These are phyloP conservation scores for Camelina laxa DNA, from an alignment of 345 rosid species.

Conservation along the genomic window DNA sequence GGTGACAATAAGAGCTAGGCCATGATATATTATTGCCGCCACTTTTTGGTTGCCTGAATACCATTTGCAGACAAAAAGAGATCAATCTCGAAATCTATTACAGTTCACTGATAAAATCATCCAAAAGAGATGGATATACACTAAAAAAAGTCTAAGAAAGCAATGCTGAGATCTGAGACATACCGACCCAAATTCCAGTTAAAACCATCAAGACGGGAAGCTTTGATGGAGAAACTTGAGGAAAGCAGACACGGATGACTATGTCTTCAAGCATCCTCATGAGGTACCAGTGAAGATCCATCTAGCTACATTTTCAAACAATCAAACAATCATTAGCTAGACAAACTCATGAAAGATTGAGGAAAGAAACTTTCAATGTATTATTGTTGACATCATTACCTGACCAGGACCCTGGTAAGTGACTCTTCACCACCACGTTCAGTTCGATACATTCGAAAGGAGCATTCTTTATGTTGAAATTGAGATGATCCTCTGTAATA, in stretches of 20 bases:
- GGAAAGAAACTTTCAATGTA: constrained; percentile 23
- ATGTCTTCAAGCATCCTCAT: constrained; percentile 92
- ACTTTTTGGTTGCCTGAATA: constrained; percentile 67
- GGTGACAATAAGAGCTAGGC: constrained; percentile 87
- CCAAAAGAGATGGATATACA: neutral
- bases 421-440: constrained; percentile 94
- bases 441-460: constrained; percentile 74
- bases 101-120: neutral
- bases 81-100: neutral
- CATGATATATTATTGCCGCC: constrained; percentile 84
- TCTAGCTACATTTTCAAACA: constrained; percentile 63
- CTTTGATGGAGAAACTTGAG: constrained; percentile 66
- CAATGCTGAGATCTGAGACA: constrained; percentile 19
- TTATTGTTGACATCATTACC: constrained; percentile 48
- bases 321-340: neutral
- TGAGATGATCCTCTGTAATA: constrained; percentile 59
- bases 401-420: constrained; percentile 96
- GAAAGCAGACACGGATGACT: constrained; percentile 72
- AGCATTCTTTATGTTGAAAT: constrained; percentile 63
- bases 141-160: neutral
- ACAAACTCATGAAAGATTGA: constrained; percentile 10
- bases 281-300: constrained; percentile 96
- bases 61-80: constrained; percentile 31
- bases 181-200: constrained; percentile 94
- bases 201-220: constrained; percentile 76